A percentile compares a stretch with the other conserved stretches of the same genome.
These are phyloP conservation scores for Lavandula angustifolia DNA, from an alignment of 257 asterid species.

Conservation along the genomic window DNA sequence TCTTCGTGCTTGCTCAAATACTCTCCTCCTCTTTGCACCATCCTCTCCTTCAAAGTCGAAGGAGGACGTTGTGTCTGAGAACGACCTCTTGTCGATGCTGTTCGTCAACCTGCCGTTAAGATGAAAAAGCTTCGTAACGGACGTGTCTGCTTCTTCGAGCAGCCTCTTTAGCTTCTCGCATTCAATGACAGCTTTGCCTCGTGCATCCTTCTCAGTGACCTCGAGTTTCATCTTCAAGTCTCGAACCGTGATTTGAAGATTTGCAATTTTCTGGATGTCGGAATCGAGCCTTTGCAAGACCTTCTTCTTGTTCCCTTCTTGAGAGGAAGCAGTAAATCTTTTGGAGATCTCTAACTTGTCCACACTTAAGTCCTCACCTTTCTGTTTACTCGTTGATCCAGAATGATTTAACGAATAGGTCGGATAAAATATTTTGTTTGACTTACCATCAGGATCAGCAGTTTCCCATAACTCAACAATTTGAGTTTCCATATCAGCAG, in stretches of 20 bases:
- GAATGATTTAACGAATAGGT: constrained; percentile 41
- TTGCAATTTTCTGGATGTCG: constrained; percentile 78
- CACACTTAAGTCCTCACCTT: constrained; percentile 50
- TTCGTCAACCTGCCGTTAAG: constrained; percentile 66
- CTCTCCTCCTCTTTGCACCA: constrained; percentile 53
- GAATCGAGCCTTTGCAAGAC: constrained; percentile 83
- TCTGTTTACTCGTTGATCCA: constrained; percentile 55
- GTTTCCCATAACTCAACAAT: constrained; percentile 56
- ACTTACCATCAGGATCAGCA: constrained; percentile 44
- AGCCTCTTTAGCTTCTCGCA: constrained; percentile 72
- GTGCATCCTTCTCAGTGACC: constrained; percentile 66
- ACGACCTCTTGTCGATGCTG: constrained; percentile 51
- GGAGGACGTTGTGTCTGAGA: constrained; percentile 51
- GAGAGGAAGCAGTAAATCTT: constrained; percentile 38
- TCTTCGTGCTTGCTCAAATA: constrained; percentile 49
- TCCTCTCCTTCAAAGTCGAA: constrained; percentile 69
- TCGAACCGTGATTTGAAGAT: constrained; percentile 80
- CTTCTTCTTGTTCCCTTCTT: constrained; percentile 64
- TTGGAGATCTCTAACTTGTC: constrained; percentile 65
- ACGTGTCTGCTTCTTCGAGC: constrained; percentile 75
- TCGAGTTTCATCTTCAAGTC: constrained; percentile 80
- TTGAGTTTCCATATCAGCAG: constrained; percentile 45
- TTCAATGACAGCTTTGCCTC: constrained; percentile 78
- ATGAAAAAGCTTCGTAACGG: constrained; percentile 69
- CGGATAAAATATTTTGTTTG: constrained; percentile 39